Evolutionary conservation across 1,139 yeast species (phyloP), one percentile per base, ranked within the genome.

Genomic region (Kluyveromyces sp.): DNA sequence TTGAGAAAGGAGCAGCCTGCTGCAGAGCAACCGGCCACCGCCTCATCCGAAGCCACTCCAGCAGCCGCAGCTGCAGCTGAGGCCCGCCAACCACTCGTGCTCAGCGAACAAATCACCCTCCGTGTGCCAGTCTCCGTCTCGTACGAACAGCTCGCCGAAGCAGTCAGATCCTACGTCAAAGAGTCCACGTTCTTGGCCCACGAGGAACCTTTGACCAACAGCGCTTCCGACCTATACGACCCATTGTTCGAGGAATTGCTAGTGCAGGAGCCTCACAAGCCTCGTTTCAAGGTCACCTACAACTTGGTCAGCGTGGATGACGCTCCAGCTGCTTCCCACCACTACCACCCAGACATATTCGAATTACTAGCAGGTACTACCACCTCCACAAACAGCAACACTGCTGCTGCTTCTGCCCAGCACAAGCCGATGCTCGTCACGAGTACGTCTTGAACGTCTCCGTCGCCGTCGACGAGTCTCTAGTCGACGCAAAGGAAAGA

Each of bases 231-330:
- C 36, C 65, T 68, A 43, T 67, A 68, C 48, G 86, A 80, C 54
- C 80, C 82, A 34, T 55, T 79, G 15, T 85, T 85, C 59, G 92
- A 83, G 58, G 84, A 77, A 37, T 68, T 85, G 52, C 57, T 83
- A 42, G 72, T 79, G 3, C 78, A 82, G 29, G 69, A 83, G 36
- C 78, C 78, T 36, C 76, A 75, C 40, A 68, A 75, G 34, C 75
- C 75, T 44, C 73, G 89, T 64, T 81, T 86, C 61, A 69, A 70
- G 39, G 75, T 78, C 46, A 60, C 60, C 54, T 62, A 55, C 46
- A 50, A 54, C 26, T 35, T 63, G 28, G 34, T 48, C 53, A 45
- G 52, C 45, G 39, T 56, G 49, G 40, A 48, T 46, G 27, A 48
- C 48, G 44, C 53, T 44, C 33, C 66, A 50, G 21, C 30, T n/a